Percentiles rank a stretch among this genome's conserved stretches.
phyloP scores from a whole-genome alignment of 352 stramenopile genomes.

The Phytophthora cryptogea region DNA sequence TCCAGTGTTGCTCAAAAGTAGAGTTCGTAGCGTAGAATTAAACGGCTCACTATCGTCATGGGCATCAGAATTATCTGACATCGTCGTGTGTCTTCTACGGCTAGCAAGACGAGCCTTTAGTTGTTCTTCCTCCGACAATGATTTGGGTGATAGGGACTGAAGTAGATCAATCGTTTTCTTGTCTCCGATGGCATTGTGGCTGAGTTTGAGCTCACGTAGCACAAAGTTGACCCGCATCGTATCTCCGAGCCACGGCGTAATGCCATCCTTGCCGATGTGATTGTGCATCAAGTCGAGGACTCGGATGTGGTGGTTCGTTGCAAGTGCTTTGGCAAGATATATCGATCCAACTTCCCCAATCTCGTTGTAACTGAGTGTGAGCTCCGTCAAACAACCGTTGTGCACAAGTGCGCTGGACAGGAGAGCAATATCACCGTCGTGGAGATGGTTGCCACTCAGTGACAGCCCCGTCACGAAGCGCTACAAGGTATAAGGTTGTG shows the following conservation, averaged over 20 bases:
- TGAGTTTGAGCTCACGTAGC: slow-evolving; percentile 63
- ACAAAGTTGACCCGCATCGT: slow-evolving; percentile 54
- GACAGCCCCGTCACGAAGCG: slow-evolving; percentile 61
- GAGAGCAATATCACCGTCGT: slow-evolving; percentile 54
- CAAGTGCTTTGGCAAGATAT: slow-evolving; percentile 54
- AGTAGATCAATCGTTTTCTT: slow-evolving; percentile 58
- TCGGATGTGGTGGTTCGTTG: slow-evolving; percentile 42
- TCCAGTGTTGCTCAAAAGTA: slow-evolving; percentile 64
- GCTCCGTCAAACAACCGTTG: slow-evolving; percentile 53
- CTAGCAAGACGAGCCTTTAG: slow-evolving; percentile 56
- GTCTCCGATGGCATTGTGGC: slow-evolving; percentile 70
- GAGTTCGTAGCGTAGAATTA: slow-evolving; percentile 61
- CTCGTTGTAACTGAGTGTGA: slow-evolving; percentile 78
- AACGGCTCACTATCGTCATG: slow-evolving; percentile 39
- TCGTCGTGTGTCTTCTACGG: slow-evolving; percentile 28
- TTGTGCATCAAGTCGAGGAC: slow-evolving; percentile 75
- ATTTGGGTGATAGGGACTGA: slow-evolving; percentile 44
- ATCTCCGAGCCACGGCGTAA: slow-evolving; percentile 64
- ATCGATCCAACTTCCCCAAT: slow-evolving; percentile 57
- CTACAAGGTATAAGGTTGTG: slow-evolving; percentile 23
- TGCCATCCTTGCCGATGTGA: slow-evolving; percentile 56
- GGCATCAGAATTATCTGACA: slow-evolving; percentile 11
- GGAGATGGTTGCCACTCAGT: slow-evolving; percentile 70
- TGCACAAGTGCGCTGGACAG: slow-evolving; percentile 58
- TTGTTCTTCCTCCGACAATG: slow-evolving; percentile 50